Evolutionary conservation across 2,329 filamentous ascomycete genomes (phyloP).

Genomic region (Xylaria sp.): DNA sequence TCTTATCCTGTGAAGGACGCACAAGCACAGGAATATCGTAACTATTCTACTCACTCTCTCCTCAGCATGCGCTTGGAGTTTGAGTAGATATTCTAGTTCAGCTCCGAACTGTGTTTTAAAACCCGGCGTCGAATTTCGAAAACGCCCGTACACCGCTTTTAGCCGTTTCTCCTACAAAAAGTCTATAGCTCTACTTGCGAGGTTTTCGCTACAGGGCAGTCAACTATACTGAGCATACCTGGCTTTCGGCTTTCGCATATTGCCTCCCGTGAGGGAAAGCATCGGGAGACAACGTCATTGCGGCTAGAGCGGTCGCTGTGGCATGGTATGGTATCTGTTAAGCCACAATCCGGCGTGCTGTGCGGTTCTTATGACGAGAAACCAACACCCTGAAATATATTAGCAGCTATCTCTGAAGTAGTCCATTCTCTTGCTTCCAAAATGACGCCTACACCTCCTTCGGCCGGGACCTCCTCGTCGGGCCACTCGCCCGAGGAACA

Average conservation of each 20-base stretch:
- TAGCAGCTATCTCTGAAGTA: slow-evolving; percentile 26
- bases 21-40: neutral
- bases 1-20: neutral
- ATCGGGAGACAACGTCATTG: slow-evolving; percentile 15
- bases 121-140: neutral
- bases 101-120: neutral
- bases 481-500: slow-evolving; percentile 85
- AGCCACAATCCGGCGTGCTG: slow-evolving; percentile 41
- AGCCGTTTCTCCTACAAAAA: neutral
- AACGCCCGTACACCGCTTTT: slow-evolving; percentile 13
- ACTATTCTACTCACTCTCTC: neutral
- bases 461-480: slow-evolving; percentile 80
- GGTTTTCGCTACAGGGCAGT: neutral
- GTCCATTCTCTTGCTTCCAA: slow-evolving; percentile 39
- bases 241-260: neutral
- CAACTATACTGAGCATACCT: neutral
- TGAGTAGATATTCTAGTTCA: slow-evolving; percentile 9
- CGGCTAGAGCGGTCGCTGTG: slow-evolving; percentile 38
- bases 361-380: slow-evolving; percentile 36
- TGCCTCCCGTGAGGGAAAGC: neutral
- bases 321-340: slow-evolving; percentile 40
- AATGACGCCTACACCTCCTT: slow-evolving; percentile 83
- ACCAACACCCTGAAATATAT: slow-evolving; percentile 27
- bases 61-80: neutral
- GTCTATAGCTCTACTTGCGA: slow-evolving; percentile 1